Conservation (phyloP, 306 rosid species). For the Senna siamea region DNA sequence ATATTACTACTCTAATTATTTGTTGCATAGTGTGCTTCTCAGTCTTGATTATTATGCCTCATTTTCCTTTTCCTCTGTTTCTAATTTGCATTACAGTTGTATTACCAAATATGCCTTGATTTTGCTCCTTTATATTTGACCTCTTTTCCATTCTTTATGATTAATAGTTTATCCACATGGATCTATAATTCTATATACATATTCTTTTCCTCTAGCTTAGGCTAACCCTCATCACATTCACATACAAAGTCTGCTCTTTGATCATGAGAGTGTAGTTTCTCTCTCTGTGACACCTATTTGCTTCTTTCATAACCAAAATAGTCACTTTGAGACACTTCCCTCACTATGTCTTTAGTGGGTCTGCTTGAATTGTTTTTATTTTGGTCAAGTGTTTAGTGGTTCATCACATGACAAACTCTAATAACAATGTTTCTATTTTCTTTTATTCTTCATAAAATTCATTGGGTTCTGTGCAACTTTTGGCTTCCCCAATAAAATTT, state of each 20-base stretch:
- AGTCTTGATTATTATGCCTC: background rate
- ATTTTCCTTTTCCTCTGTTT: background rate
- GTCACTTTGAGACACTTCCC: constrained; percentile 40
- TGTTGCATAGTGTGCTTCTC: constrained; percentile 2
- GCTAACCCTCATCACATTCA: constrained; percentile 47
- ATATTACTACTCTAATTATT: constrained; percentile 12
- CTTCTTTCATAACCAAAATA: constrained; percentile 37
- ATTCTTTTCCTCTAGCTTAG: constrained; percentile 55
- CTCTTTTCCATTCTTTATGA: constrained; percentile 25
- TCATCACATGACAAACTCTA: constrained; percentile 63
- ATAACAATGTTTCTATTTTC: constrained; percentile 23
- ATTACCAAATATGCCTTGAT: constrained; percentile 46
- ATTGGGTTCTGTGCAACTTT: constrained; percentile 55
- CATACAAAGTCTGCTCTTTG: constrained; percentile 41
- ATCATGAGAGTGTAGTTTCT: constrained; percentile 45
- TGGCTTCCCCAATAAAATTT: constrained; percentile 63
- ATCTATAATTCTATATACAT: constrained; percentile 18
- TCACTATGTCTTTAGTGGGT: constrained; percentile 30
- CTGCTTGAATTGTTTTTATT: constrained; percentile 14
- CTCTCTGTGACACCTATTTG: constrained; percentile 30
- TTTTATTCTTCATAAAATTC: constrained; percentile 49
- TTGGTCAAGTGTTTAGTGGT: constrained; percentile 44
- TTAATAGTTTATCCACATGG: constrained; percentile 34
- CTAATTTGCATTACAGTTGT: constrained; percentile 12
- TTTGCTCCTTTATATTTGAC: constrained; percentile 34